phyloP scores from a whole-genome alignment of 305 asterid species.

The Striga hermonthica region DNA sequence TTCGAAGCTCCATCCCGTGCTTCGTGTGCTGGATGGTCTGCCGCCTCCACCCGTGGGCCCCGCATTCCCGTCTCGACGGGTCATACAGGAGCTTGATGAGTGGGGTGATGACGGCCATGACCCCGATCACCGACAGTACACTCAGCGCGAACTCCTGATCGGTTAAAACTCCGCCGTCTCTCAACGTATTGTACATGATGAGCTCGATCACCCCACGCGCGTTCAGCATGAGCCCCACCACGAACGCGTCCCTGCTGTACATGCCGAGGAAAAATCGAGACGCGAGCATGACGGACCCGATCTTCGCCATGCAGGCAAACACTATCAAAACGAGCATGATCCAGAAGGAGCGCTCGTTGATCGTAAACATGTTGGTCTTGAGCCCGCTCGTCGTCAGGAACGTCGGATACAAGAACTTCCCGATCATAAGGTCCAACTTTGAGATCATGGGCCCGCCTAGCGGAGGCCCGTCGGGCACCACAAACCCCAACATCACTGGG shows the following conservation, averaged over 20 bases:
- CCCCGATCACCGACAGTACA: constrained; percentile 49
- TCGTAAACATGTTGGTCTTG: constrained; percentile 52
- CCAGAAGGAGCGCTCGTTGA: constrained; percentile 39
- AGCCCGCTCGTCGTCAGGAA: constrained; percentile 69
- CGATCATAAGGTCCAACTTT: constrained; percentile 52
- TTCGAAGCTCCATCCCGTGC: constrained; percentile 49
- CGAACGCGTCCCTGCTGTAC: constrained; percentile 41
- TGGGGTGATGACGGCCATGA: constrained; percentile 56
- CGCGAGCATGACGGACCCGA: constrained; percentile 36
- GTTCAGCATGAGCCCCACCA: constrained; percentile 56
- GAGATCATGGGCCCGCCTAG: constrained; percentile 46
- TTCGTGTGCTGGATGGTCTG: constrained; percentile 57
- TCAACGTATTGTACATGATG: constrained; percentile 54
- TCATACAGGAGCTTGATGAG: constrained; percentile 46
- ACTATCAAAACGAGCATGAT: constrained; percentile 33
- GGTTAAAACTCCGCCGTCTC: constrained; percentile 45
- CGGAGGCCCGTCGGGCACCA: constrained; percentile 50
- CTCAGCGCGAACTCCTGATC: constrained; percentile 53
- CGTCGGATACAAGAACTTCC: constrained; percentile 60
- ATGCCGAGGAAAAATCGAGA: constrained; percentile 37
- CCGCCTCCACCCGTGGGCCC: constrained; percentile 37
- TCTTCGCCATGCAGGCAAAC: constrained; percentile 38
- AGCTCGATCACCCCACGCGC: constrained; percentile 62
- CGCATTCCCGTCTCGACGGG: constrained; percentile 33
- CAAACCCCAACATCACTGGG: constrained; percentile 35